These are phyloP conservation scores for Imleria badia DNA, from an alignment of 768 basidiomycete genomes.

Conservation along the genomic window DNA sequence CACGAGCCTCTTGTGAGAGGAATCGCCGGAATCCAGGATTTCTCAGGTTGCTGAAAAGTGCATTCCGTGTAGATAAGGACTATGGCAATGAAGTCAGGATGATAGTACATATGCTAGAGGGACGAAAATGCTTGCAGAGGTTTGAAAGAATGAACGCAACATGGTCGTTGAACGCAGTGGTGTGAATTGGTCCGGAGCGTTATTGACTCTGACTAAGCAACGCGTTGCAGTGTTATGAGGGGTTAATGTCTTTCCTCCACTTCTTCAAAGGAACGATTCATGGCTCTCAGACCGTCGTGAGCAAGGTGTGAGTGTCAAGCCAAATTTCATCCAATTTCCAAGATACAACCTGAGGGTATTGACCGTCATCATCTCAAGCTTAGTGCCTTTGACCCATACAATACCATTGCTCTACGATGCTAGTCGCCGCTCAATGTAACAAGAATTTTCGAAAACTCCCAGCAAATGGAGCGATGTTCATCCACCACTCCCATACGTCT, in stretches of 20 bases:
- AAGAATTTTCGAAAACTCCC: too few species aligned
- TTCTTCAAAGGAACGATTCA: too few species aligned
- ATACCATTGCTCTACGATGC: not conserved
- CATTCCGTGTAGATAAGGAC: slow-evolving; percentile 11
- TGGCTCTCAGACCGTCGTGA: too few species aligned
- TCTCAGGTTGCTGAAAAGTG: slow-evolving; percentile 3
- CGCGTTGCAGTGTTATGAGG: too few species aligned
- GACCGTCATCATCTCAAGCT: not conserved
- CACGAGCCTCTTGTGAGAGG: slow-evolving; percentile 61
- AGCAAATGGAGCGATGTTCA: too few species aligned
- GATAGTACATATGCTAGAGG: too few species aligned
- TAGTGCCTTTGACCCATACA: not conserved
- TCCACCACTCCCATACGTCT: too few species aligned
- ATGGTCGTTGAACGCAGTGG: not conserved
- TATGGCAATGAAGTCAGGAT: not conserved
- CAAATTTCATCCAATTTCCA: too few species aligned
- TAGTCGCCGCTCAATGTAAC: not conserved
- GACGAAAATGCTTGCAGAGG: slow-evolving; percentile 11
- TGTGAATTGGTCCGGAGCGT: too few species aligned
- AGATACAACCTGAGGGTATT: too few species aligned
- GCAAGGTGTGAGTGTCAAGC: too few species aligned
- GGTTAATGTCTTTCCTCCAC: too few species aligned
- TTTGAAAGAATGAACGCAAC: slow-evolving; percentile 16
- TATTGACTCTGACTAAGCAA: not conserved
- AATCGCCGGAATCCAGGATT: slow-evolving; percentile 38